phyloP scores from a whole-genome alignment of 441 rosid species.

The Geranium incanum region DNA sequence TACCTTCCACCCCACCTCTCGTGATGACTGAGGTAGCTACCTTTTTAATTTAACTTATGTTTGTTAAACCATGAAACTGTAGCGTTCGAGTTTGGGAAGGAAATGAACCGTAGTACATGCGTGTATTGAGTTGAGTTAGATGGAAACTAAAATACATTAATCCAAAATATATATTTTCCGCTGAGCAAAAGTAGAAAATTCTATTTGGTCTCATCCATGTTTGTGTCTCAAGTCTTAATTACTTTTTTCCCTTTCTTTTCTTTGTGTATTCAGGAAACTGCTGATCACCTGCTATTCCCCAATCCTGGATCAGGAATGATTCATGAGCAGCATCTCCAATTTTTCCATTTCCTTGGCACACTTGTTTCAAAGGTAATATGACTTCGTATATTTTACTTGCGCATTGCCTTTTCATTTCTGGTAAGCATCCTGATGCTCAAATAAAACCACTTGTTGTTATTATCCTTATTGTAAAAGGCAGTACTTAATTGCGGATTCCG shows the following conservation, averaged over 20 bases:
- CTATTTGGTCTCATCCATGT: background rate
- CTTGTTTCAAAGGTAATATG: conserved; percentile 78
- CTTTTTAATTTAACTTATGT: background rate
- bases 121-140: background rate
- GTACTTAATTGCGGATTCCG: too few species aligned
- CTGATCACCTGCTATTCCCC: conserved; percentile 94
- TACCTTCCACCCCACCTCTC: too few species aligned
- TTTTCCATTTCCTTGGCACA: conserved; percentile 91
- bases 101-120: background rate
- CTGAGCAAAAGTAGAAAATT: background rate
- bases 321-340: conserved; percentile 96
- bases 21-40: background rate
- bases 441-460: background rate
- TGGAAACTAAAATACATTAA: background rate
- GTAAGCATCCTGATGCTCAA: background rate
- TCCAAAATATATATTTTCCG: background rate
- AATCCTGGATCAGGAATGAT: conserved; percentile 98
- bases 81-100: background rate
- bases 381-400: conserved; percentile 9
- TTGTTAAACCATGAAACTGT: background rate
- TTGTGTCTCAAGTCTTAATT: background rate
- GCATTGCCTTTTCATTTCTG: background rate
- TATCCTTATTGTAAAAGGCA: background rate
- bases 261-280: conserved; percentile 57
- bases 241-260: conserved; percentile 20